phyloP scores from a whole-genome alignment of 805 yeast genomes.

The Metschnikowia peoriensis region DNA sequence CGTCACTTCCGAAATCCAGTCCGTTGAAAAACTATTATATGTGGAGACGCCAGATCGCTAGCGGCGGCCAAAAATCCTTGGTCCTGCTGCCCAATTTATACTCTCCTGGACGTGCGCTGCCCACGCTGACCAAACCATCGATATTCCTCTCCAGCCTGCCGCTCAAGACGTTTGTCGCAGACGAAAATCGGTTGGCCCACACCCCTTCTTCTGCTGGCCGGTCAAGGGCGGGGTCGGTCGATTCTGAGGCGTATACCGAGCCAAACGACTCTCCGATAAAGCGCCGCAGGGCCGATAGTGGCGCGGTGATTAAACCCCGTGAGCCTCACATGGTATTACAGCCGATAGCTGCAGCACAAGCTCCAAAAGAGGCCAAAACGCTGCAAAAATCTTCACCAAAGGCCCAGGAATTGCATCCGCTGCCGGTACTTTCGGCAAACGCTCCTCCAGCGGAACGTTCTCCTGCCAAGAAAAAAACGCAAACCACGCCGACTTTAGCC shows the following conservation, averaged over 20 bases:
- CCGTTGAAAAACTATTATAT: conserved; percentile 32
- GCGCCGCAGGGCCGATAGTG: conserved; percentile 18
- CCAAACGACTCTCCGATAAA: conserved; percentile 35
- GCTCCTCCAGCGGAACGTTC: conserved; percentile 3
- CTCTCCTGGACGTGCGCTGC: conserved; percentile 40
- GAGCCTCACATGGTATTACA: conserved; percentile 29
- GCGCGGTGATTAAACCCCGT: conserved; percentile 13
- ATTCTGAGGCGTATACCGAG: conserved; percentile 12
- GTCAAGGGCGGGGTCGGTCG: conserved; percentile 12
- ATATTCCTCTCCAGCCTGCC: conserved; percentile 38
- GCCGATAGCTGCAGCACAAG: conserved; percentile 10
- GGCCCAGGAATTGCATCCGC: conserved; percentile 24
- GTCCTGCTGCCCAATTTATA: conserved; percentile 33
- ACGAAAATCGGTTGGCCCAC: neutral
- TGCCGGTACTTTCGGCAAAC: conserved; percentile 24
- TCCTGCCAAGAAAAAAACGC: conserved; percentile 4
- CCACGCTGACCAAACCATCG: conserved; percentile 38
- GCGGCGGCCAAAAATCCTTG: conserved; percentile 21
- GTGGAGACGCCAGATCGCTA: conserved; percentile 25
- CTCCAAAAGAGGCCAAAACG: conserved; percentile 24
- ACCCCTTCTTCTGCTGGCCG: neutral
- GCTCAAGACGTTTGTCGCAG: conserved; percentile 20
- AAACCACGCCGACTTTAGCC: conserved; percentile 31
- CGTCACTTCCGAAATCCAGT: conserved; percentile 22
- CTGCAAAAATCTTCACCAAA: conserved; percentile 30